Evolutionary conservation across 169 alveolate genomes (phyloP), one percentile per base, ranked within the genome.

Genomic region (Cryptosporidium muris): DNA sequence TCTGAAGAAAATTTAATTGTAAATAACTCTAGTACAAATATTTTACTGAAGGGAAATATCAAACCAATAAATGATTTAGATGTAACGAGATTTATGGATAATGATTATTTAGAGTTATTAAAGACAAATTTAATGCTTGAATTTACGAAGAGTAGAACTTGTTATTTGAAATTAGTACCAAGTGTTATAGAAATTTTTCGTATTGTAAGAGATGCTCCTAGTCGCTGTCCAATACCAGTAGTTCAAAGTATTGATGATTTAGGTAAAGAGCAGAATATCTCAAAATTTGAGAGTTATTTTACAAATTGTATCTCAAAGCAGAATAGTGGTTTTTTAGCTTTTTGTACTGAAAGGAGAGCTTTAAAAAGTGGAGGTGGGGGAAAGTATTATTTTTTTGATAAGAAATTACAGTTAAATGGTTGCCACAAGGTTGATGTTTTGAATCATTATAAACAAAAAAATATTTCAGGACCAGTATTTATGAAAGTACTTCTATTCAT

Each of bases 351-450:
- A 58, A 74, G 60, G 49, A 45, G 85, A 38, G 85, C 85, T 42
- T 16, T 74, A 42, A 74, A 74, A 52, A 74, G 85, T 74, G 85
- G 85, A n/a, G 85, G 85, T 45, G 85, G 85, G 60, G 85, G 85
- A 1, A 74, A 74, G 47, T 74, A 74, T 43, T 74, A 74, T 43
- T 74, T 74, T 51, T 74, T 74, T 60, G 68, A 74, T 45, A 74
- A 62, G 37, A 74, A 74, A 54, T 51, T 74, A 12, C 85, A 74
- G 49, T 51, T 74, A 37, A 74, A 74, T 58, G 85, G 85, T 3
- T 74, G 85, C 45, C 85, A 74, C 60, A 74, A 74, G 60, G 85
- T 74, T 42, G 85, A 74, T 14, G 85, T 74, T 7, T 56, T 74
- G 68, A 74, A 74, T 56, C 85, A 74, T 54, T 68, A 74, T 42